Percentiles rank a stretch among this genome's conserved stretches.
Evolutionary conservation across 805 yeast species (phyloP).

Genomic region (Saturnispora kantuleensis): DNA sequence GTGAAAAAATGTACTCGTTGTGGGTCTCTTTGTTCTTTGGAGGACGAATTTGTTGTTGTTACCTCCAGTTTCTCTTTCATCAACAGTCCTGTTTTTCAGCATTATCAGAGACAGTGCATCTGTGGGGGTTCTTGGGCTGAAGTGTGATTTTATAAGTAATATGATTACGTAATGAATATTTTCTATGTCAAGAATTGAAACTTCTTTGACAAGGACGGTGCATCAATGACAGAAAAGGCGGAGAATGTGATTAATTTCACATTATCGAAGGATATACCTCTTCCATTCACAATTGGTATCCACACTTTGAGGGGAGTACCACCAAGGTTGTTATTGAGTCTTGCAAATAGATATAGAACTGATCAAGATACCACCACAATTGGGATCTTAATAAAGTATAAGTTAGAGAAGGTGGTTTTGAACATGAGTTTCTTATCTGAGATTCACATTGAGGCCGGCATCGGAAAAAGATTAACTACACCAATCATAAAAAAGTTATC

Average conservation of each 20-base stretch:
- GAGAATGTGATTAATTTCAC: constrained; percentile 33
- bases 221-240: background rate
- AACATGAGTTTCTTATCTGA: constrained; percentile 8
- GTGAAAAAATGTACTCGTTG: constrained; percentile 28
- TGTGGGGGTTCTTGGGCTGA: constrained; percentile 75
- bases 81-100: constrained; percentile 23
- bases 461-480: constrained; percentile 33
- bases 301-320: constrained; percentile 14
- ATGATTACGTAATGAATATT: background rate
- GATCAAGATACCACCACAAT: constrained; percentile 2
- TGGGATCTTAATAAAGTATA: constrained; percentile 11
- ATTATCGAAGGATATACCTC: constrained; percentile 44
- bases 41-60: constrained; percentile 28
- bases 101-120: constrained; percentile 56
- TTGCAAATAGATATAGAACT: background rate
- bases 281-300: constrained; percentile 40
- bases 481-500: constrained; percentile 29
- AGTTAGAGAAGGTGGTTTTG: constrained; percentile 11
- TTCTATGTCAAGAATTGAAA: background rate
- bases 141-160: background rate
- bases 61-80: constrained; percentile 19
- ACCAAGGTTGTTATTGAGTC: constrained; percentile 4
- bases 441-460: constrained; percentile 21
- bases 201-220: background rate
- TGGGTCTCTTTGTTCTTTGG: constrained; percentile 28